Percentiles rank a stretch among this genome's conserved stretches.
These are phyloP conservation scores for Leccinum uliginosum DNA, from an alignment of 768 basidiomycete species.

Conservation along the genomic window DNA sequence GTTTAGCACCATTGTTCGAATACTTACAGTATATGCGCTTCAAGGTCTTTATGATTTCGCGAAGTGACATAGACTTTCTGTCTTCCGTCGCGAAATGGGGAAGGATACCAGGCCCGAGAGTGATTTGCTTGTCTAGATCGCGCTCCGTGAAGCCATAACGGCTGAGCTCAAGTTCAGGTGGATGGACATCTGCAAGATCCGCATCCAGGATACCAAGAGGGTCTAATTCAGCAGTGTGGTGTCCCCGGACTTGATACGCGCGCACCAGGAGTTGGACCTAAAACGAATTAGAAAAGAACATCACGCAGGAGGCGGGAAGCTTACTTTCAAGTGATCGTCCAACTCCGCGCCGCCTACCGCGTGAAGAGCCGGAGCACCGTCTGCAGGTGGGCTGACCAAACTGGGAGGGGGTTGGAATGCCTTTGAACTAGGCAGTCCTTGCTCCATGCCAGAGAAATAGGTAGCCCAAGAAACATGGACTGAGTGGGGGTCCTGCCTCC, in stretches of 20 bases:
- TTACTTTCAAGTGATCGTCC: constrained; percentile 91
- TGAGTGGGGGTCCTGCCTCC: constrained; percentile 84
- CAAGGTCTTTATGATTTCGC: constrained; percentile 88
- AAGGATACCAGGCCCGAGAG: constrained; percentile 92
- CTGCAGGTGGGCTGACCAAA: constrained; percentile 65
- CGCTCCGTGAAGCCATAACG: constrained; percentile 94
- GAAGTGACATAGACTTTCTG: constrained; percentile 78
- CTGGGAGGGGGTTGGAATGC: constrained; percentile 85
- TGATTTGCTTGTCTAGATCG: constrained; percentile 92
- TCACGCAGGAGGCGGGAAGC: constrained; percentile 10
- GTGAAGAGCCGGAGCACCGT: constrained; percentile 76
- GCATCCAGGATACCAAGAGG: constrained; percentile 91
- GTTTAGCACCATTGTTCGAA: not conserved
- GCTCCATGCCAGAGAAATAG: constrained; percentile 92
- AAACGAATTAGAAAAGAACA: not conserved
- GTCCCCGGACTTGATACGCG: constrained; percentile 98
- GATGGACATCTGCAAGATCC: constrained; percentile 73
- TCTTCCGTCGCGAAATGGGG: constrained; percentile 92
- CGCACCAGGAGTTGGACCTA: constrained; percentile 97
- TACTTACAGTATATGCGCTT: constrained; percentile 90
- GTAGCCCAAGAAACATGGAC: constrained; percentile 94
- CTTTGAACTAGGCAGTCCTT: constrained; percentile 70
- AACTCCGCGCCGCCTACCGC: constrained; percentile 69
- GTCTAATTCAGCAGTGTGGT: constrained; percentile 93
- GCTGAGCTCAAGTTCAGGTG: constrained; percentile 89